Evolutionary conservation across 805 yeast species (phyloP), one percentile per base, ranked within the genome.

Genomic region (Sporopachydermia lactativora): DNA sequence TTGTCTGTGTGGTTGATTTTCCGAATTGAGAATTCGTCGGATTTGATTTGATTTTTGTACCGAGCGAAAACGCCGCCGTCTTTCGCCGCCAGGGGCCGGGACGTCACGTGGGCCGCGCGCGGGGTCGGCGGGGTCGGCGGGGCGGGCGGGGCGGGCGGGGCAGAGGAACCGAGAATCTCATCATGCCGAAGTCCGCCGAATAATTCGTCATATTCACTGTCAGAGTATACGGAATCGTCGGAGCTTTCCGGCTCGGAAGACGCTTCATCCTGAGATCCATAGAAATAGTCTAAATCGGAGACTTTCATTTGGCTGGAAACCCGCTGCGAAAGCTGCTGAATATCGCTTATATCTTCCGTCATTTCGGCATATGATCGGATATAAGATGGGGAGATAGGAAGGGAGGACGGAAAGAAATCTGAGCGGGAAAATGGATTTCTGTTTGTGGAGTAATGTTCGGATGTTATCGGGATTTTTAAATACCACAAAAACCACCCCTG

Each of bases 1-100:
- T 86, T 76, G 60, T 89, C 98, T 48, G 75, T 77, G 41, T 74
- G 72, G 1, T 78, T 73, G 39, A 75, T 77, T 39, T 70, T 73
- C 45, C 68, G 71, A 44, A 63, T 57, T 40, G 71, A 64, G 40
- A 74, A 63, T 43, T 71, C 71, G 52, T 77, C 86, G 1, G 76
- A 66, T 47, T 76, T 77, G 53, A 81, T 80, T 45, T 69, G 31
- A 24, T 24, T 24, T 24, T 24, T 24, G 31, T 8, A 24, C 31
- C 31, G 8, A n/a, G 31, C 8, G n/a, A 24, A 24, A 8, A 24
- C n/a, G 8, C 31, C 31, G n/a, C 31, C 31, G 8, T 24, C 31
- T 24, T n/a, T 24, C 8, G n/a, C 8, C n/a, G 31, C 31, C 8
- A 24, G 31, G n/a, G 31, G 31, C 69, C 39, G 66, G 68, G 6